Base-by-base conservation (phyloP, 108 stramenopile genomes). In the Fistulifera solaris region DNA sequence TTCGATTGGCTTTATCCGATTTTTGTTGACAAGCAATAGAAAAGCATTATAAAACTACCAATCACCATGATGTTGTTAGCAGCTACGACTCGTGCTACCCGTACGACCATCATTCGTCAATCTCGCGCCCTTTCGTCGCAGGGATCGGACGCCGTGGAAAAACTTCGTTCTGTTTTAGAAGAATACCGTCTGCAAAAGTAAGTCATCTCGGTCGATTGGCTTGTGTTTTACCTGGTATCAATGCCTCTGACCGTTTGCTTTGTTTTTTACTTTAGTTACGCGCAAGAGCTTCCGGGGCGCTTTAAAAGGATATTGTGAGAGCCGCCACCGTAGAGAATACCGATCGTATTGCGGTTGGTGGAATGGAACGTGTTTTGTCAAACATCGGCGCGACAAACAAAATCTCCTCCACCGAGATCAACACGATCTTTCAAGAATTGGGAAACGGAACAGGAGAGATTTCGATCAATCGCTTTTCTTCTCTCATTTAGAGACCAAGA, bases 271-370 rank as follows among this genome's bases (percentile, higher is more conserved):
- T 8, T 6, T 8, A 35, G 31, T 21, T 54, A 54, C 38, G 38
- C 53, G 2, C 53, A 54, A 54, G 53, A 54, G 35, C 27, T 54
- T 38, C 53, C 53, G 28, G 11, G 15, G 11, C 53, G 53, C 38
- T 54, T 54, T 17, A 54, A 54, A 54, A 54, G 19, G 53, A 54
- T 17, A 54, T 54, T 35, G 53, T 54, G 15, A 1, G 25, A 27
- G 53, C 53, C 15, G 53, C 53, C 2, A 35, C 25, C 35, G 2
- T 14, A 28, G 53, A 35, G 8, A 35, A 16, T 3, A 14, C 38
- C 27, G 53, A 54, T 35, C 15, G 31, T 54, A 27, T 27, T 27
- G n/a, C n/a, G 7, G 14, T 54, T n/a, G 38, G 35, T 12, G 53
- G 38, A 27, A 19, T 54, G 53, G 28, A 54, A 16, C 53, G 27